A percentile compares a stretch with the other conserved stretches of the same genome.
phyloP scores from a whole-genome alignment of 2,329 filamentous ascomycete genomes.

The Colletotrichum cordylinicola region DNA sequence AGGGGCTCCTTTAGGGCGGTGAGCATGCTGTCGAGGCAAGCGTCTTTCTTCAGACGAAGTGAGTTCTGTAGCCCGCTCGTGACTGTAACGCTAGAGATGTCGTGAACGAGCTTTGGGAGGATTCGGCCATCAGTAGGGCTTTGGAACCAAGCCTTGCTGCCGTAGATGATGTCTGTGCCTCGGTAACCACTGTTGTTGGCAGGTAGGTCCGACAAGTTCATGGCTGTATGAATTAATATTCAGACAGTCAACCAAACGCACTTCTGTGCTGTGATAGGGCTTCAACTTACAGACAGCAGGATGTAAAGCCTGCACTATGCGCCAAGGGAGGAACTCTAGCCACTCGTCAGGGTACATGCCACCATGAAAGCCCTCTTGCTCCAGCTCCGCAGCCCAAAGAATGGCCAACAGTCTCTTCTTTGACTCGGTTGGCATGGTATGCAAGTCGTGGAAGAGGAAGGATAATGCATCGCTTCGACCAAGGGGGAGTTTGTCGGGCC shows the following conservation, averaged over 20 bases:
- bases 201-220: not conserved
- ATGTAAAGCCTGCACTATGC: not conserved
- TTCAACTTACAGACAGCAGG: not conserved
- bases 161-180: not conserved
- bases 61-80: accelerated
- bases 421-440: not conserved
- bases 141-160: not conserved
- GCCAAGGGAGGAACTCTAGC: not conserved
- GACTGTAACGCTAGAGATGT: not conserved
- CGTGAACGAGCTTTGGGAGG: not conserved
- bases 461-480: not conserved
- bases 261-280: not conserved
- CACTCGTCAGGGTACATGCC: not conserved
- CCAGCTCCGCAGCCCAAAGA: not conserved
- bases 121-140: not conserved
- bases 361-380: not conserved
- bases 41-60: not conserved
- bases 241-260: accelerated
- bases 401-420: not conserved
- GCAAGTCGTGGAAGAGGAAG: not conserved
- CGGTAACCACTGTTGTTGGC: not conserved
- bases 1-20: not conserved
- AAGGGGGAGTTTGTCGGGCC: not conserved
- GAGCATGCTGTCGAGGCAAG: not conserved
- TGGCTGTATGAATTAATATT: accelerated